These are phyloP conservation scores for Fragaria iinumae DNA, from an alignment of 306 rosid genomes.

Conservation along the genomic window DNA sequence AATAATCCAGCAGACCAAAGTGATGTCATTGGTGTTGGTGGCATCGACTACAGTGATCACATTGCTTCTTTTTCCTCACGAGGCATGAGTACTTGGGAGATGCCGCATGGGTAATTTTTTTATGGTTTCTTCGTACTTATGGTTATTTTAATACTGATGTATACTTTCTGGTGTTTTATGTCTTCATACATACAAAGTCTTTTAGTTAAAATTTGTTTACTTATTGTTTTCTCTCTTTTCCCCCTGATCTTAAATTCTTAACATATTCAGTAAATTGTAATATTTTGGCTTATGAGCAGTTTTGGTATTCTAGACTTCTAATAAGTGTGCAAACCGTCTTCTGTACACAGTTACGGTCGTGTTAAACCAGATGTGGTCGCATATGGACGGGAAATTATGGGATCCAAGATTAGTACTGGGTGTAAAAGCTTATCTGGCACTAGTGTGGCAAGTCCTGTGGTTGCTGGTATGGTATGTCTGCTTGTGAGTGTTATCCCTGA, in stretches of 20 bases:
- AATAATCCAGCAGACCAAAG: constrained; percentile 99
- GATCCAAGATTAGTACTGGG: constrained; percentile 90
- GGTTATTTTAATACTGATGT: background rate
- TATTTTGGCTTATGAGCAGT: constrained; percentile 10
- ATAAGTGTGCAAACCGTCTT: constrained; percentile 7
- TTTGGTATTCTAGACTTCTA: constrained; percentile 7
- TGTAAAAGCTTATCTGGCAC: constrained; percentile 99
- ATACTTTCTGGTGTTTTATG: background rate
- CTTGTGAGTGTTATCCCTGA: constrained; percentile 94
- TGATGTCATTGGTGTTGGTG: constrained; percentile 96
- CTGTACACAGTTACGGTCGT: constrained; percentile 73
- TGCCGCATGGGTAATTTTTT: constrained; percentile 82
- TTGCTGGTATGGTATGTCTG: constrained; percentile 94
- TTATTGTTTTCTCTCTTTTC: background rate
- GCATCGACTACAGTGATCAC: constrained; percentile 96
- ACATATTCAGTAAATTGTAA: background rate
- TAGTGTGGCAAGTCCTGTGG: constrained; percentile 98
- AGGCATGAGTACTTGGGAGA: constrained; percentile 99
- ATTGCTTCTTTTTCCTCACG: constrained; percentile 98
- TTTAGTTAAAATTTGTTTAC: background rate
- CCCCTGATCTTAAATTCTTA: background rate
- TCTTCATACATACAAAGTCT: background rate
- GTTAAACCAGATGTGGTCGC: constrained; percentile 98
- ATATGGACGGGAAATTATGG: constrained; percentile 97
- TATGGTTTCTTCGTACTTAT: background rate